These are phyloP conservation scores for Macroventuria anomochaeta DNA, from an alignment of 2,329 filamentous ascomycete species.

Conservation along the genomic window DNA sequence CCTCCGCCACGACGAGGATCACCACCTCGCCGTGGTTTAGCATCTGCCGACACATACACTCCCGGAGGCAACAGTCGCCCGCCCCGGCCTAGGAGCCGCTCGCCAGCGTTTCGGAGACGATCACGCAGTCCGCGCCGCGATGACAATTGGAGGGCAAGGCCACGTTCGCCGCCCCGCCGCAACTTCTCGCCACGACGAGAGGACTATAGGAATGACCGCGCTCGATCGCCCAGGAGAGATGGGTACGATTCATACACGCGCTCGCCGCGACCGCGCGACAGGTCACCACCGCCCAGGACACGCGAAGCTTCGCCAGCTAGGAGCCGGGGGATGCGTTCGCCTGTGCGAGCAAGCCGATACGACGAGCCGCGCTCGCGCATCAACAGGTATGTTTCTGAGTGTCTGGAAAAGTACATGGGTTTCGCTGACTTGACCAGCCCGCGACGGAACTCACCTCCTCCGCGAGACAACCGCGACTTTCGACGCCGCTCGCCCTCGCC, in stretches of 20 bases:
- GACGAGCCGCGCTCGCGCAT: slow-evolving; percentile 54
- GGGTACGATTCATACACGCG: slow-evolving; percentile 49
- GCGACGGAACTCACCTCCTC: slow-evolving; percentile 52
- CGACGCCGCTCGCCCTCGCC: slow-evolving; percentile 63
- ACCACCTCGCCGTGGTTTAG: slow-evolving; percentile 44
- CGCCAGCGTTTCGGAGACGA: slow-evolving; percentile 47
- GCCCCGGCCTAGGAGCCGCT: slow-evolving; percentile 49
- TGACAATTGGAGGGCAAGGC: slow-evolving; percentile 53
- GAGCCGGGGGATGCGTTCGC: slow-evolving; percentile 55
- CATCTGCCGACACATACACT: slow-evolving; percentile 51
- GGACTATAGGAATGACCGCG: slow-evolving; percentile 46
- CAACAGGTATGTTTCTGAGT: slow-evolving; percentile 35
- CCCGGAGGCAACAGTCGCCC: slow-evolving; percentile 40
- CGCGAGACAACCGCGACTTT: slow-evolving; percentile 54
- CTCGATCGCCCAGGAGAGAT: slow-evolving; percentile 51
- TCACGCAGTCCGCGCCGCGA: slow-evolving; percentile 51
- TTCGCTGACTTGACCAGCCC: slow-evolving; percentile 31
- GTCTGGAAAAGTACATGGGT: neutral
- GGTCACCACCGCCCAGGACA: slow-evolving; percentile 52
- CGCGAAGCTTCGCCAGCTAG: slow-evolving; percentile 56
- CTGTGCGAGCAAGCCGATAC: slow-evolving; percentile 50
- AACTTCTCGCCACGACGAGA: slow-evolving; percentile 49
- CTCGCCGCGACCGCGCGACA: slow-evolving; percentile 52
- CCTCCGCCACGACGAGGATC: slow-evolving; percentile 31
- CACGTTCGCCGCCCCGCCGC: slow-evolving; percentile 58